These are phyloP conservation scores for Podila clonocystis DNA, from an alignment of 192 early-diverging fungal species.

Conservation along the genomic window DNA sequence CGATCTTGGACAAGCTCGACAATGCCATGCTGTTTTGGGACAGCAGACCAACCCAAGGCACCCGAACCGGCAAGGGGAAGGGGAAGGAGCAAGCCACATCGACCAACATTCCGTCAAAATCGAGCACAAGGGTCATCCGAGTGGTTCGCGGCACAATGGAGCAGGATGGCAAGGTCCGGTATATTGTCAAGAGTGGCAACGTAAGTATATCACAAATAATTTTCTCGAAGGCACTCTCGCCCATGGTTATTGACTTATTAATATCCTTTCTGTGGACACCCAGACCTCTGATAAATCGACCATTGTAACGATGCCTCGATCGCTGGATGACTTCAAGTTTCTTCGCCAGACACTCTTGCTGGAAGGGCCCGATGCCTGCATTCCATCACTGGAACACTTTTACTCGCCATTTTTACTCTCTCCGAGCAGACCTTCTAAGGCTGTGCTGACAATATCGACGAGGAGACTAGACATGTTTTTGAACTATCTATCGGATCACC, in stretches of 20 bases:
- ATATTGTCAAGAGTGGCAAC: slow-evolving; percentile 55
- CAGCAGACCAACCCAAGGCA: neutral
- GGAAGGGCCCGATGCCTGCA: slow-evolving; percentile 55
- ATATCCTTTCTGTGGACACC: neutral
- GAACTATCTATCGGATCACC: slow-evolving; percentile 53
- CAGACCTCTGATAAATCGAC: slow-evolving; percentile 29
- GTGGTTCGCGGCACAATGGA: slow-evolving; percentile 44
- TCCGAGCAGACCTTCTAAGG: slow-evolving; percentile 50
- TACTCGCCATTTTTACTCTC: slow-evolving; percentile 50
- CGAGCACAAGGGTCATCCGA: slow-evolving; percentile 34
- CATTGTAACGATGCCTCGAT: slow-evolving; percentile 53
- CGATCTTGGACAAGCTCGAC: slow-evolving; percentile 40
- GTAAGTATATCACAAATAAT: slow-evolving; percentile 19
- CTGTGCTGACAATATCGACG: slow-evolving; percentile 28
- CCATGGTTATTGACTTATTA: neutral
- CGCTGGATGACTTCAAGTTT: slow-evolving; percentile 58
- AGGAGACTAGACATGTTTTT: slow-evolving; percentile 53
- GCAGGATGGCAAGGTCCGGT: slow-evolving; percentile 37
- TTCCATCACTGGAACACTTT: slow-evolving; percentile 54
- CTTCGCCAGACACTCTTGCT: slow-evolving; percentile 47
- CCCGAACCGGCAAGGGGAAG: neutral
- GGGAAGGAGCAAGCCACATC: neutral
- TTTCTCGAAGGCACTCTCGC: neutral
- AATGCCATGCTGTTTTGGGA: slow-evolving; percentile 43
- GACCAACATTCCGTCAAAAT: neutral